Evolutionary conservation across 495 filamentous ascomycete genomes (phyloP), one percentile per base, ranked within the genome.

Genomic region (Chaetomium fimeti): DNA sequence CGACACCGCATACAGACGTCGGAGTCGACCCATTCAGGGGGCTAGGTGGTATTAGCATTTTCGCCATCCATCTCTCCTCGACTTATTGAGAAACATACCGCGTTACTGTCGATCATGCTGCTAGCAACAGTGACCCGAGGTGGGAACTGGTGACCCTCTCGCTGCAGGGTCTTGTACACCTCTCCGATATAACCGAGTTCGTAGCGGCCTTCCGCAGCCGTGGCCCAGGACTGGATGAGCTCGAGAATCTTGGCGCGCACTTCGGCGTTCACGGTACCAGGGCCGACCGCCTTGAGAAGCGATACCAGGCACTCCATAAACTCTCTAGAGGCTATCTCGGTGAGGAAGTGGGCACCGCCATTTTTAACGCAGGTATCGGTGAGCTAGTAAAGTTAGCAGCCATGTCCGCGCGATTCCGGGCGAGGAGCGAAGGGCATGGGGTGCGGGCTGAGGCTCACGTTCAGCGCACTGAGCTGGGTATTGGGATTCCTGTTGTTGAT

Each of bases 341-440:
- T 82, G 49, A 98, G 85, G 72, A 98, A 98, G 77, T 98, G 94
- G n/a, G 88, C 86, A 51, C 94, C 94, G 27, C 94, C 94, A 77
- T 98, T 98, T 77, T 98, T 98, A 36, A 98, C 93, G 72, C 94
- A 98, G 7, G 94, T 98, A 79, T 98, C 94, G 36, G 93, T 97
- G 64, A 98, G 88, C 80, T 82, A 61, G 15, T 61, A 4, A 40
- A 28, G 61, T 70, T 54, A 71, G 63, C 61, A 68, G 54, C 60
- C 7, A 57, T 22, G 40, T 49, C 62, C 70, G 25, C n/a, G 53
- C 25, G 8, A 38, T 9, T 29, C 11, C 15, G 24, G 38, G 43
- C 24, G 5, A n/a, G n/a, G n/a, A n/a, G n/a, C n/a, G n/a, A n/a
- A n/a, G n/a, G n/a, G n/a, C n/a, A n/a, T 62, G 52, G 32, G 56